Conservation (phyloP, 306 rosid species). For the Mucuna pruriens region DNA sequence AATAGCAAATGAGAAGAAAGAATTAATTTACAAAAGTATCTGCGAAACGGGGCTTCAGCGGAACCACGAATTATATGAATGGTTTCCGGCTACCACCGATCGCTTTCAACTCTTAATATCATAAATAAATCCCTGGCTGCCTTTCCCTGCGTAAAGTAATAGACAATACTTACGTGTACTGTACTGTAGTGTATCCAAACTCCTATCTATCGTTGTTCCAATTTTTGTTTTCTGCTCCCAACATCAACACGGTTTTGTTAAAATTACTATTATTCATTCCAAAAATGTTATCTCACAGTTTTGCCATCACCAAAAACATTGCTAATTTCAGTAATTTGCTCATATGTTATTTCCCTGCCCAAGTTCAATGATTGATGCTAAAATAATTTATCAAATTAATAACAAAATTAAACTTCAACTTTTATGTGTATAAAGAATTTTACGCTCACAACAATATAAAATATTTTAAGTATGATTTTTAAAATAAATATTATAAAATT, state of each 20-base stretch:
- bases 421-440: too few species aligned
- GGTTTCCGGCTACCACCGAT: constrained; percentile 41
- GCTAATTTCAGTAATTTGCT: not conserved
- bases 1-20: not conserved
- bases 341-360: not conserved
- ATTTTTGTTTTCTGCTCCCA: not conserved
- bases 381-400: not conserved
- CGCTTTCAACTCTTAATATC: constrained; percentile 41
- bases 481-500: too few species aligned
- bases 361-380: not conserved
- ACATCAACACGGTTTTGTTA: not conserved
- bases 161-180: constrained; percentile 4
- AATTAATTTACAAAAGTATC: not conserved
- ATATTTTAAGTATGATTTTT: too few species aligned
- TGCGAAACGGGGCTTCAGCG: constrained; percentile 27
- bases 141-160: not conserved
- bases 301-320: not conserved
- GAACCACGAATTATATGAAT: constrained; percentile 49
- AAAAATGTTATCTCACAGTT: not conserved
- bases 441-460: too few species aligned
- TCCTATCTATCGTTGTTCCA: not conserved
- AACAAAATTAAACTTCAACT: too few species aligned
- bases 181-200: too few species aligned
- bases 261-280: not conserved
- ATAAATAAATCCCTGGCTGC: not conserved